Evolutionary conservation across 192 early-diverging fungal genomes (phyloP).

Genomic region (Chytriomyces sp.): DNA sequence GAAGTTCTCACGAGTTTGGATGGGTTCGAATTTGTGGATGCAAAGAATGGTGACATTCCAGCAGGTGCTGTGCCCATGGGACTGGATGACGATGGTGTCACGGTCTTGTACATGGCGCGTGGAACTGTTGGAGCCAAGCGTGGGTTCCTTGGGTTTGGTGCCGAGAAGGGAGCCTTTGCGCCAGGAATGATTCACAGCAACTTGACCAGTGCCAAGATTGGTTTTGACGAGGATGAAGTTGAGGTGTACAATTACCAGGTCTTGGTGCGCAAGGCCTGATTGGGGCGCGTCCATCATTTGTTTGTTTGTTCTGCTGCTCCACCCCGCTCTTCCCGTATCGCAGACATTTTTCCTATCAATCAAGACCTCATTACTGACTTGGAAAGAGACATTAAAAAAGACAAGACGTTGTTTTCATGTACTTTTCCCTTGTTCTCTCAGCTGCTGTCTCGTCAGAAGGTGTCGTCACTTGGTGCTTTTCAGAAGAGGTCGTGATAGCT

Average conservation of each 20-base stretch:
- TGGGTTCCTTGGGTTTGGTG: constrained; percentile 6
- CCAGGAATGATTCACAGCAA: constrained; percentile 9
- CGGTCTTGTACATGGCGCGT: not conserved
- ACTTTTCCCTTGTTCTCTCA: too few relatives aligned
- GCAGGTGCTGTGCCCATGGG: not conserved
- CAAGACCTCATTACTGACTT: too few relatives aligned
- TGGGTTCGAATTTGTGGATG: constrained; percentile 2
- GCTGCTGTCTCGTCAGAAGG: too few relatives aligned
- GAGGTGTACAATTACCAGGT: constrained; percentile 17
- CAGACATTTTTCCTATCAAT: too few relatives aligned
- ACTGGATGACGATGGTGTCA: not conserved
- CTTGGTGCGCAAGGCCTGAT: not conserved
- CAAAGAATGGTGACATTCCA: not conserved
- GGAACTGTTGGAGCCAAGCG: constrained; percentile 9
- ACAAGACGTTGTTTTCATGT: too few relatives aligned
- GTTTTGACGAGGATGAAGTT: constrained; percentile 9
- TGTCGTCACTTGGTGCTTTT: not conserved
- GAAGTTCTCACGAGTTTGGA: not conserved
- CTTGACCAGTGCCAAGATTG: not conserved
- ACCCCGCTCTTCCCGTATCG: not conserved
- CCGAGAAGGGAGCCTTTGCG: not conserved
- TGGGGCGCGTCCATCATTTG: not conserved
- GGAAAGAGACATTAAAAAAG: too few relatives aligned
- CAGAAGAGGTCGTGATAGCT: not conserved
- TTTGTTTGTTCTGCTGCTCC: not conserved